Conservation (phyloP, 2,329 filamentous ascomycete genomes). For the Verticillium nubilum region DNA sequence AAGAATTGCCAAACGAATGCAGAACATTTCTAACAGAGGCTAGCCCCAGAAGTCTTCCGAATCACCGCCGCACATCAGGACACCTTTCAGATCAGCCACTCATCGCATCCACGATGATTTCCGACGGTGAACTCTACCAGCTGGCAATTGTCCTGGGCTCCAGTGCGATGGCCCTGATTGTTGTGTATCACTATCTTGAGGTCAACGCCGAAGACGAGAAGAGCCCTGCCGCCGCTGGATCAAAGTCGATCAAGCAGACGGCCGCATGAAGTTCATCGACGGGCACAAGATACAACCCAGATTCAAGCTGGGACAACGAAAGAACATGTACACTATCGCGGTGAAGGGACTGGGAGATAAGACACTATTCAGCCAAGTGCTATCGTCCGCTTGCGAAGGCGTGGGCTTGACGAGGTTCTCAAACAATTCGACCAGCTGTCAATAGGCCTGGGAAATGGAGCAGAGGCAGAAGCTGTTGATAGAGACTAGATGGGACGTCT, state of each 20-base stretch:
- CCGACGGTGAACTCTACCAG: slow-evolving; percentile 84
- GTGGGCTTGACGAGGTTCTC: too few relatives aligned
- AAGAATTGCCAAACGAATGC: not conserved
- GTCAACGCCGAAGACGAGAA: slow-evolving; percentile 64
- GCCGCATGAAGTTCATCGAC: not conserved
- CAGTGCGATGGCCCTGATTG: slow-evolving; percentile 83
- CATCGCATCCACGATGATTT: slow-evolving; percentile 67
- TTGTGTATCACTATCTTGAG: slow-evolving; percentile 94
- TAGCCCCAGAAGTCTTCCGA: not conserved
- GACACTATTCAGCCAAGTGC: too few relatives aligned
- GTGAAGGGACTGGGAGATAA: too few relatives aligned
- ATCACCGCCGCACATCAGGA: not conserved
- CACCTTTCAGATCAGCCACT: not conserved
- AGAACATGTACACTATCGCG: not conserved
- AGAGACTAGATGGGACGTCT: too few relatives aligned
- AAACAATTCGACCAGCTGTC: too few relatives aligned
- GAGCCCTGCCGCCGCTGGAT: not conserved
- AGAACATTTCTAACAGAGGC: not conserved
- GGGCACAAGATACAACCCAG: not conserved
- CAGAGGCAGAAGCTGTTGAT: too few relatives aligned
- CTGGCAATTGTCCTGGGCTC: slow-evolving; percentile 91
- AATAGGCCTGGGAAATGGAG: too few relatives aligned
- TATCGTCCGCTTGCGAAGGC: too few relatives aligned
- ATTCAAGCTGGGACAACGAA: not conserved
- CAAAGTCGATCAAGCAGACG: not conserved